phyloP scores from a whole-genome alignment of 2,329 filamentous ascomycete species.

The Parafenestella ontariensis region DNA sequence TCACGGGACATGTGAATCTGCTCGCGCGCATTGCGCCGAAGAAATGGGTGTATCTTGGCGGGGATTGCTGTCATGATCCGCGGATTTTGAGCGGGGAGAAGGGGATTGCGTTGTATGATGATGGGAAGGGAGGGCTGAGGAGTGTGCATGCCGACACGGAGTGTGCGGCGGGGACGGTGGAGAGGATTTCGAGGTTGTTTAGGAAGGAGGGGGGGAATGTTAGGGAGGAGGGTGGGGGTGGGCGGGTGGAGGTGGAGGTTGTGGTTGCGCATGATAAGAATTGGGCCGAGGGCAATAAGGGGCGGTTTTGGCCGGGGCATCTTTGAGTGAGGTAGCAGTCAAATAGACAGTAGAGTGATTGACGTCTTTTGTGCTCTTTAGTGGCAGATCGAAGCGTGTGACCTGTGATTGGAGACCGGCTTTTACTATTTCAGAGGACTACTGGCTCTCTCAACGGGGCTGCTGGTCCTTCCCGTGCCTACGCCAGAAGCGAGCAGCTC shows the following conservation, averaged over 20 bases:
- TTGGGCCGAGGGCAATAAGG: constrained; percentile 54
- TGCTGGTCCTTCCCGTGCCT: constrained; percentile 39
- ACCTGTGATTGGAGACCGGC: not conserved
- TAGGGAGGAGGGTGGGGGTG: constrained; percentile 25
- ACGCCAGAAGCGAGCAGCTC: constrained; percentile 62
- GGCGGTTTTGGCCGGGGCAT: constrained; percentile 36
- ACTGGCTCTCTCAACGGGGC: constrained; percentile 4
- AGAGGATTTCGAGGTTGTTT: constrained; percentile 49
- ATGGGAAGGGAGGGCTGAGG: constrained; percentile 52
- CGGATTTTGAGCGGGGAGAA: constrained; percentile 60
- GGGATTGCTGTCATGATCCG: constrained; percentile 62
- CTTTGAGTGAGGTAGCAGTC: constrained; percentile 9
- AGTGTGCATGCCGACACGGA: constrained; percentile 61
- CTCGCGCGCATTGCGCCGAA: constrained; percentile 50
- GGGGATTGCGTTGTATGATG: constrained; percentile 59
- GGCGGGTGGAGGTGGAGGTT: constrained; percentile 51
- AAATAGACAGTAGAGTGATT: too few relatives aligned
- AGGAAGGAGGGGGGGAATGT: constrained; percentile 26
- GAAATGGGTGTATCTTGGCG: constrained; percentile 59
- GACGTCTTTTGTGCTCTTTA: not conserved
- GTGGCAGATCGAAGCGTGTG: not conserved
- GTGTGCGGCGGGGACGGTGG: constrained; percentile 54
- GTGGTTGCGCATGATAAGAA: constrained; percentile 60
- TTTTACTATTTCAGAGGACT: not conserved
- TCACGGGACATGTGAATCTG: constrained; percentile 61